These are phyloP conservation scores for Fomitopsis serialis DNA, from an alignment of 768 basidiomycete genomes.

Conservation along the genomic window DNA sequence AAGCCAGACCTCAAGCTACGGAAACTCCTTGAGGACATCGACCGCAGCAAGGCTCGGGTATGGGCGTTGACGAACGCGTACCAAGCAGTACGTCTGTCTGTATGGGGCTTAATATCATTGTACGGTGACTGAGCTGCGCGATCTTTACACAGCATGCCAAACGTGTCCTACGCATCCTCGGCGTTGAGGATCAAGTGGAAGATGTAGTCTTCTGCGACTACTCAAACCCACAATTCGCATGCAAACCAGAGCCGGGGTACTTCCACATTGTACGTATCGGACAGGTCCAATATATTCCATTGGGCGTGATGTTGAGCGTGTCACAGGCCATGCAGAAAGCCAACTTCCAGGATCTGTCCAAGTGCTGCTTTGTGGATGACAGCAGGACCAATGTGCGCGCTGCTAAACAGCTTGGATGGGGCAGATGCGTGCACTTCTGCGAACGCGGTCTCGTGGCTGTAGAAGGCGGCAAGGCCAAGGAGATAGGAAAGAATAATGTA, in stretches of 20 bases:
- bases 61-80: constrained; percentile 90
- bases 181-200: constrained; percentile 64
- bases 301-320: neutral
- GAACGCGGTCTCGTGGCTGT: constrained; percentile 59
- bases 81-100: constrained; percentile 43
- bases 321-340: constrained; percentile 63
- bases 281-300: constrained; percentile 1
- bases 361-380: constrained; percentile 80
- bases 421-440: constrained; percentile 68
- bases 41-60: constrained; percentile 68
- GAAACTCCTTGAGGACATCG: constrained; percentile 72
- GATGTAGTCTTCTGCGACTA: constrained; percentile 83
- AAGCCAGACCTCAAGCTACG: constrained; percentile 55
- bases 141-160: constrained; percentile 58
- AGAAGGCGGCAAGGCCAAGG: constrained; percentile 56
- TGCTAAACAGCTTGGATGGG: constrained; percentile 66
- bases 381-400: constrained; percentile 63
- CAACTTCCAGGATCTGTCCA: constrained; percentile 54
- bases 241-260: constrained; percentile 77
- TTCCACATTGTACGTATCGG: constrained; percentile 48
- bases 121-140: neutral
- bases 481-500: constrained; percentile 31
- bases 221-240: constrained; percentile 54
- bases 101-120: neutral
- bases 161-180: constrained; percentile 71